Evolutionary conservation across 768 basidiomycete species (phyloP).

Genomic region (Mycena filopes): DNA sequence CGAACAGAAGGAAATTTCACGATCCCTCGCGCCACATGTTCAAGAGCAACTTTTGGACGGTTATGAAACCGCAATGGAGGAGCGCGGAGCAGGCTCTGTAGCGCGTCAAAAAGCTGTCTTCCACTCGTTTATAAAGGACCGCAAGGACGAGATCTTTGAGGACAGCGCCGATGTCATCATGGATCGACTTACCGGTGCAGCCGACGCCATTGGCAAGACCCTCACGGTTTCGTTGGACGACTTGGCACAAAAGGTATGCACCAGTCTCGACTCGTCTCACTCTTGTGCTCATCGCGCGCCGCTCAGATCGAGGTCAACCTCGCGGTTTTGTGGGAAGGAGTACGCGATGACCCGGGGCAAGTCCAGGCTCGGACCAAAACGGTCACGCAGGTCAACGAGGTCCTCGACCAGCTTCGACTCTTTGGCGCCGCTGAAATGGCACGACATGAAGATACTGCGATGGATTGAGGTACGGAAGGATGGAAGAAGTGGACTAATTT

Average conservation of each 20-base stretch:
- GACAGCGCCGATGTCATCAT: slow-evolving; percentile 63
- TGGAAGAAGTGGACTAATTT: neutral
- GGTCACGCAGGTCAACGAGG: slow-evolving; percentile 47
- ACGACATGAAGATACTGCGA: slow-evolving; percentile 10
- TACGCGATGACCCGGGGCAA: slow-evolving; percentile 60
- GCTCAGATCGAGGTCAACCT: slow-evolving; percentile 62
- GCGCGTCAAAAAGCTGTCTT: slow-evolving; percentile 72
- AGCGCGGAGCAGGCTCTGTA: slow-evolving; percentile 66
- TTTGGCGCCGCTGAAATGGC: slow-evolving; percentile 55
- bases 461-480: slow-evolving; percentile 11
- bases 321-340: slow-evolving; percentile 69
- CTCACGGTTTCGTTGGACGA: slow-evolving; percentile 57
- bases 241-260: slow-evolving; percentile 66
- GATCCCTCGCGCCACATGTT: slow-evolving; percentile 66
- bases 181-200: slow-evolving; percentile 55
- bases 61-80: slow-evolving; percentile 64
- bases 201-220: slow-evolving; percentile 60
- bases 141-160: slow-evolving; percentile 63
- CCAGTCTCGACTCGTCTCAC: neutral
- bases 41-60: slow-evolving; percentile 60
- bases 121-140: slow-evolving; percentile 52
- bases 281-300: neutral
- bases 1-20: slow-evolving; percentile 70
- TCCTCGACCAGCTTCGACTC: slow-evolving; percentile 55
- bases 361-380: slow-evolving; percentile 50